Base-by-base conservation (phyloP, 192 early-diverging fungal genomes). In the Podila epicladia region DNA sequence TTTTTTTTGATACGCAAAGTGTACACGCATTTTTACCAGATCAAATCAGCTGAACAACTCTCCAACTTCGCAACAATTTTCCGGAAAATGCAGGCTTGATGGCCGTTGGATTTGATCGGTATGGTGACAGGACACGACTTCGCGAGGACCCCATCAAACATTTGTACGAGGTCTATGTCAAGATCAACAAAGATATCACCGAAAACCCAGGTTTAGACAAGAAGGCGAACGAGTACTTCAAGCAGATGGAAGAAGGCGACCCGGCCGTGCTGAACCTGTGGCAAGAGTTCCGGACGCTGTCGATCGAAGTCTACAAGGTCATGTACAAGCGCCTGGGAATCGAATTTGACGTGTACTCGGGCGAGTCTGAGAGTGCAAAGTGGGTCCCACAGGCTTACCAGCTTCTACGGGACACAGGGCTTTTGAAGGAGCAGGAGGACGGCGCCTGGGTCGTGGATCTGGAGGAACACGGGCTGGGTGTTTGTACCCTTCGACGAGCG, bases 121-220 rank as follows among this genome's bases (percentile, higher is more conserved):
- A 91, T 80, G 96, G 96, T 19, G 83, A 86, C 72, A 88, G 93
- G 59, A 85, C 89, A 35, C 55, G 87, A 69, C 87, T 98, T 12
- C 73, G 84, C 33, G 75, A 75, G 29, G 93, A 98, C 72, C 93
- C 97, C 4, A 97, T 98, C 61, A 86, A 88, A 33, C 97, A 98
- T 65, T 83, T 98, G 61, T 97, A 90, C 72, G 92, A 98, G 11
- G 94, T 98, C 0, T 98, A 97, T 65, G 96, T 98, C 35, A 83
- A 85, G 64, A 92, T 98, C 80, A 96, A 95, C 71, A 82, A 82
- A 15, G 93, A 91, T 9, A 92, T 91, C 45, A 74, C 85, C 20
- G 82, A 86, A 9, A 85, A 92, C 61, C 84, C 89, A 3, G 62
- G 68, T 1, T 84, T 96, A 35, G 87, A 97, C 80, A 91, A 93